phyloP scores from a whole-genome alignment of 2,329 filamentous ascomycete genomes.

The Sclerotinia nivalis region DNA sequence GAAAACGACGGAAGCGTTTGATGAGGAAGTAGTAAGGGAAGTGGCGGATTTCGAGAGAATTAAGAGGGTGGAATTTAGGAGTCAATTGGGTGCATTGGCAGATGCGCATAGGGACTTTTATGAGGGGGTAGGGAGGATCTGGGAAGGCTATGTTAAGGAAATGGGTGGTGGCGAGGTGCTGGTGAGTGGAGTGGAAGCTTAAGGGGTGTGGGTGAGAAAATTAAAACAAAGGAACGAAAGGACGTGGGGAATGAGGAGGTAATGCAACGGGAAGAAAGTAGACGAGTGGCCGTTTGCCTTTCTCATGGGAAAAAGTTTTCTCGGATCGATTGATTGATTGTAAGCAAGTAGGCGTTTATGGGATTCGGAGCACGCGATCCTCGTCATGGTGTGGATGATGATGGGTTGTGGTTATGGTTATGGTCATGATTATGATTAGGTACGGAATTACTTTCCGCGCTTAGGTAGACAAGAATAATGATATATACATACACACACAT shows the following conservation, averaged over 20 bases:
- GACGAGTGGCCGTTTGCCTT: not conserved
- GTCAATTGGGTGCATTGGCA: slow-evolving; percentile 79
- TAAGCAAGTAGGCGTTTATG: slow-evolving; percentile 4
- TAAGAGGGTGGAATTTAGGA: slow-evolving; percentile 89
- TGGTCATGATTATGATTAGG: not conserved
- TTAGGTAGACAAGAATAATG: slow-evolving; percentile 17
- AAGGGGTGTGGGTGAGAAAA: not conserved
- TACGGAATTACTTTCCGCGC: not conserved
- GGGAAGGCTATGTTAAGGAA: slow-evolving; percentile 87
- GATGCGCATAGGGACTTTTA: slow-evolving; percentile 89
- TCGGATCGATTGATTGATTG: slow-evolving; percentile 7
- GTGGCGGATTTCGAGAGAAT: slow-evolving; percentile 94
- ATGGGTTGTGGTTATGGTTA: not conserved
- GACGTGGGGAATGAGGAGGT: not conserved
- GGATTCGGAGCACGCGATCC: not conserved
- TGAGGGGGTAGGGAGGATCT: slow-evolving; percentile 72
- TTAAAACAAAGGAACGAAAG: not conserved
- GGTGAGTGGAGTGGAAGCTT: slow-evolving; percentile 11
- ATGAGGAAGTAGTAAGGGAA: slow-evolving; percentile 93
- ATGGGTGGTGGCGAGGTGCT: slow-evolving; percentile 56
- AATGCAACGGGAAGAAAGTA: not conserved
- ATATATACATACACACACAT: slow-evolving; percentile 12
- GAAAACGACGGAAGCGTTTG: slow-evolving; percentile 86
- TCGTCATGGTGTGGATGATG: not conserved
- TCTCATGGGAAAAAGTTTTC: not conserved